These are phyloP conservation scores for Dactylellina drechsleri DNA, from an alignment of 2,329 filamentous ascomycete genomes.

Conservation along the genomic window DNA sequence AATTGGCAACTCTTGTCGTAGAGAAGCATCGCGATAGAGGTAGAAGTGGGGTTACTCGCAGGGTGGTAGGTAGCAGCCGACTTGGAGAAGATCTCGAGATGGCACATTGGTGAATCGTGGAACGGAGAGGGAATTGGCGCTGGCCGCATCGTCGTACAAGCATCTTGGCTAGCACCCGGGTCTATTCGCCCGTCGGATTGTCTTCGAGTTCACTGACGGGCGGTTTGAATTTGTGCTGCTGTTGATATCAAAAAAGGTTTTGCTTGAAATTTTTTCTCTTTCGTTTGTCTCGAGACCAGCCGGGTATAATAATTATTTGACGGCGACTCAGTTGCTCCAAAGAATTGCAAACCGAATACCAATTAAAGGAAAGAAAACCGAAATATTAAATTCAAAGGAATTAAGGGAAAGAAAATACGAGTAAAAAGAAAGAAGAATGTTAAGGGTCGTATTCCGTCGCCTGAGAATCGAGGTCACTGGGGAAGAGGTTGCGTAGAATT, in stretches of 20 bases:
- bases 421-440: background rate
- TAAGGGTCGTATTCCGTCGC: slow-evolving; percentile 16
- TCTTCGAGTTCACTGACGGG: background rate
- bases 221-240: background rate
- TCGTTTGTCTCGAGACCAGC: too few relatives aligned
- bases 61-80: slow-evolving; percentile 18
- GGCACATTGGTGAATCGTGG: slow-evolving; percentile 46
- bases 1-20: slow-evolving; percentile 13
- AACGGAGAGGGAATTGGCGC: slow-evolving; percentile 46
- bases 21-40: slow-evolving; percentile 41
- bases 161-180: slow-evolving; percentile 24
- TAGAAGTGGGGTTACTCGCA: slow-evolving; percentile 6
- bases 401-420: background rate
- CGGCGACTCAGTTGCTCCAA: background rate
- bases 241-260: background rate
- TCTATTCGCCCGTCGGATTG: background rate
- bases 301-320: background rate
- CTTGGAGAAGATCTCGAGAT: slow-evolving; percentile 25
- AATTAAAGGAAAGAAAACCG: background rate
- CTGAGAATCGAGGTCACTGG: background rate
- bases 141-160: slow-evolving; percentile 47
- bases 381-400: too few relatives aligned
- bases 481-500: slow-evolving; percentile 13
- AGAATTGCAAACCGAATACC: background rate
- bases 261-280: slow-evolving; percentile 1